Base-by-base conservation (phyloP, 306 rosid genomes). In the Casuarina equisetifolia region DNA sequence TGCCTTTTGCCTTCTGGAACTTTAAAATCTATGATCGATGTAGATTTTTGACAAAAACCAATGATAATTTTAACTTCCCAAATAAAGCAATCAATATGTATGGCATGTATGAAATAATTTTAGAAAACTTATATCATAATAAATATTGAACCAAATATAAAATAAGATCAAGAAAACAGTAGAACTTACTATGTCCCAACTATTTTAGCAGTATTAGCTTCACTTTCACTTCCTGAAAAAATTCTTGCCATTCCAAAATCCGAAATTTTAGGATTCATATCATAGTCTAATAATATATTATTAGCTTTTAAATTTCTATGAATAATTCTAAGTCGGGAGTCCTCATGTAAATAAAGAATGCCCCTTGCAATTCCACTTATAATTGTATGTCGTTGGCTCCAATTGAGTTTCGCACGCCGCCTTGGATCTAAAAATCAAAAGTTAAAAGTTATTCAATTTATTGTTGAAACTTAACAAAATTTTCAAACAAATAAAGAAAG, bases 241-340 rank as follows among this genome's bases (percentile, higher is more conserved):
- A 84, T 72, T 2, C 83, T 84, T 1, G 88, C 91, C 86, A 80
- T 84, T 59, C 88, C 91, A 72, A 82, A 87, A 70, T 87, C 91
- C 16, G 88, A 87, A n/a, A 87, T 84, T 68, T 87, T 87, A 58
- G 91, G 86, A 3, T 72, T 78, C 88, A 84, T 80, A 45, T 84
- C 82, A 43, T 10, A 0, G 63, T 87, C 88, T 69, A 84, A 63
- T 38, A 87, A 80, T 2, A 87, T 78, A 25, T 84, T 87, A 11
- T 88, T 87, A 38, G 88, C 82, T 80, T 87, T 84, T 16, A 87
- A 70, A 51, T 87, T 88, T 69, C 86, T 76, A 61, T 87, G 88
- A 19, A 87, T 82, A 54, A 87, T 82, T 78, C 73, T 78, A 19
- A 85, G 76, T 42, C 85, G 64, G 11, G 87, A 87, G 75, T 85